A percentile compares a stretch with the other conserved stretches of the same genome.
phyloP scores from a whole-genome alignment of 2,329 filamentous ascomycete species.

The Exophiala mesophila region DNA sequence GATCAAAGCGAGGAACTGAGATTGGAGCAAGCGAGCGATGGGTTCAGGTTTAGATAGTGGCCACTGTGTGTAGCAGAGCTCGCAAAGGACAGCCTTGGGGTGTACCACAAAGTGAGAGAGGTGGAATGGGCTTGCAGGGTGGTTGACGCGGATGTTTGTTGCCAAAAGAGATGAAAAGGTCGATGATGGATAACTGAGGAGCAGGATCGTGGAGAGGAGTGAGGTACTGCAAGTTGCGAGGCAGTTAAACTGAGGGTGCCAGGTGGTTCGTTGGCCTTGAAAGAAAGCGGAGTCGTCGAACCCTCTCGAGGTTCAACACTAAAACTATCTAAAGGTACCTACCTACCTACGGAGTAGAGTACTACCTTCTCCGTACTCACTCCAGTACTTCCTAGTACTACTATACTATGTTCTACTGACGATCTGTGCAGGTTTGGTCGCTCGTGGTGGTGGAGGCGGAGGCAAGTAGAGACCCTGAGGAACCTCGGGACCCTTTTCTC shows the following conservation, averaged over 20 bases:
- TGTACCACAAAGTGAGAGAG: background rate
- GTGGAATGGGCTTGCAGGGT: background rate
- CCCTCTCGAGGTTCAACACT: too few relatives aligned
- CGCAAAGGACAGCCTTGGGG: background rate
- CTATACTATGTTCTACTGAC: too few relatives aligned
- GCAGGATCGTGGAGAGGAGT: background rate
- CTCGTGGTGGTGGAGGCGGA: too few relatives aligned
- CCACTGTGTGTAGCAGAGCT: background rate
- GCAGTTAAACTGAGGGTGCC: background rate
- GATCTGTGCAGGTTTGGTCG: too few relatives aligned
- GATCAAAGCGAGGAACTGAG: background rate
- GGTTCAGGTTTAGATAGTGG: background rate
- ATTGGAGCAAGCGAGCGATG: background rate
- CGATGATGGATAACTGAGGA: background rate
- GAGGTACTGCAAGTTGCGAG: background rate
- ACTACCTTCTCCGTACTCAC: too few relatives aligned
- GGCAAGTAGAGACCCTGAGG: too few relatives aligned
- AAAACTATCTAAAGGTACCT: too few relatives aligned
- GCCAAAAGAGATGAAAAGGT: background rate
- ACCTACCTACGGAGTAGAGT: too few relatives aligned
- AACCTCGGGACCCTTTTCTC: too few relatives aligned
- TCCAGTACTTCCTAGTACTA: too few relatives aligned
- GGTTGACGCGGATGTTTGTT: background rate
- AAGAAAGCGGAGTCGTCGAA: background rate
- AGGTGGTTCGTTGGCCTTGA: too few relatives aligned